Conservation (phyloP, 2,329 filamentous ascomycete genomes). For the Trichoderma afroharzianum region DNA sequence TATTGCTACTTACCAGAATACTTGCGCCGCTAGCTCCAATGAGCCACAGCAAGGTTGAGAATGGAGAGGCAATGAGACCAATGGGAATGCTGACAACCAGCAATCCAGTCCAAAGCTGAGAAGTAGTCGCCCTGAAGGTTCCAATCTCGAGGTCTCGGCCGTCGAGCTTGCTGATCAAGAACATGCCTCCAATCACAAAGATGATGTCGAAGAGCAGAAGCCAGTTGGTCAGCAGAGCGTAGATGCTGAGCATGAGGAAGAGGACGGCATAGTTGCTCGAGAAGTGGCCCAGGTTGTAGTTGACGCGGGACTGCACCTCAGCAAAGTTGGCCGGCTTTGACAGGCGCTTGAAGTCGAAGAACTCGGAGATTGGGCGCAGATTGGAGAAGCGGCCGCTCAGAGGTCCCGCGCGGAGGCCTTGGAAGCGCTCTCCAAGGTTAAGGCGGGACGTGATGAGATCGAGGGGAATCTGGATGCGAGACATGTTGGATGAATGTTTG, state of each 20-base stretch:
- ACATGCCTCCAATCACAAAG: slow-evolving; percentile 82
- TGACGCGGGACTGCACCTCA: slow-evolving; percentile 86
- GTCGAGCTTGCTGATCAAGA: slow-evolving; percentile 83
- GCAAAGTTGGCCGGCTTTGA: slow-evolving; percentile 90
- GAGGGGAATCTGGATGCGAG: slow-evolving; percentile 87
- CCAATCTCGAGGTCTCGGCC: slow-evolving; percentile 87
- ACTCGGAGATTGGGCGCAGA: slow-evolving; percentile 85
- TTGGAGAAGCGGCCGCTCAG: slow-evolving; percentile 84
- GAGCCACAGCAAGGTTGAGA: slow-evolving; percentile 86
- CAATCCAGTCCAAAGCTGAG: slow-evolving; percentile 89
- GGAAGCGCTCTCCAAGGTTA: slow-evolving; percentile 81
- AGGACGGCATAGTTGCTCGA: slow-evolving; percentile 97
- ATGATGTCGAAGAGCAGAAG: slow-evolving; percentile 88
- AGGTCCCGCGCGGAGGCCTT: slow-evolving; percentile 74
- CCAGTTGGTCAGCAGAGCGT: slow-evolving; percentile 85
- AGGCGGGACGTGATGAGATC: slow-evolving; percentile 88
- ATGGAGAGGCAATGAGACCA: slow-evolving; percentile 78
- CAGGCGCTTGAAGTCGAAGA: slow-evolving; percentile 91
- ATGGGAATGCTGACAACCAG: slow-evolving; percentile 80
- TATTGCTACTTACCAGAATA: slow-evolving; percentile 53
- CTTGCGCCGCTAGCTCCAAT: slow-evolving; percentile 92
- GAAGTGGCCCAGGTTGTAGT: slow-evolving; percentile 97
- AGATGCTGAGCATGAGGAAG: slow-evolving; percentile 93
- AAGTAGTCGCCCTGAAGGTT: slow-evolving; percentile 75
- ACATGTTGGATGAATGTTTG: slow-evolving; percentile 51